Base-by-base conservation (phyloP, 2,329 filamentous ascomycete genomes). In the Pseudogymnoascus sp. region DNA sequence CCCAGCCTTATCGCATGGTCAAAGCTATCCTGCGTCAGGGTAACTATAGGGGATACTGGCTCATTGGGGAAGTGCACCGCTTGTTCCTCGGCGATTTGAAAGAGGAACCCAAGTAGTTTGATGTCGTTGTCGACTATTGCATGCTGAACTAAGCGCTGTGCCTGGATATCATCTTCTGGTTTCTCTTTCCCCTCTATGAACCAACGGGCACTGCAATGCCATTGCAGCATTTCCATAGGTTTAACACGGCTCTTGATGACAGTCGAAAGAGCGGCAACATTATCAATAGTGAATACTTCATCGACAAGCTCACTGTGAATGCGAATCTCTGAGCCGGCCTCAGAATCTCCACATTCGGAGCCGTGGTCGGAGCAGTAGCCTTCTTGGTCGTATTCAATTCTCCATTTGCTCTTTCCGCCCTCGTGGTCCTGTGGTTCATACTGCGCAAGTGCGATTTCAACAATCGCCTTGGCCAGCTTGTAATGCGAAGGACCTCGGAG, bases 231-330 rank as follows among this genome's bases (percentile, higher is more conserved):
- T 0, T 72, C 65, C 1, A 81, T 69, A 1, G 90, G 86, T 36
- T 78, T 79, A 7, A 80, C 74, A 13, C 77, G 74, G 62, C 87
- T 89, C 69, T 89, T 85, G 63, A 91, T 87, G 61, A 87, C 79
- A 69, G 82, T 85, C 0, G 83, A 83, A 3, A 88, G 78, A 65
- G 89, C 82, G 0, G 88, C 88, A 62, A 94, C 79, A 66, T 90
- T 84, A 13, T 94, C 88, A 60, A 93, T 81, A 0, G 90, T 94
- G 70, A 89, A 90, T 36, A 81, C 78, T 10, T 87, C 82, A 66
- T 87, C 82, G 29, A 90, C 75, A 40, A 85, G 76, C 63, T 86
- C 80, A 13, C 69, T 67, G 37, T 65, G 57, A 39, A 59, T 10
- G 39, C 74, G 75, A 40, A 84, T 77, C 5, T 75, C 74, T 15